Evolutionary conservation across 2,329 filamentous ascomycete species (phyloP).

Genomic region (Exophiala mesophila): DNA sequence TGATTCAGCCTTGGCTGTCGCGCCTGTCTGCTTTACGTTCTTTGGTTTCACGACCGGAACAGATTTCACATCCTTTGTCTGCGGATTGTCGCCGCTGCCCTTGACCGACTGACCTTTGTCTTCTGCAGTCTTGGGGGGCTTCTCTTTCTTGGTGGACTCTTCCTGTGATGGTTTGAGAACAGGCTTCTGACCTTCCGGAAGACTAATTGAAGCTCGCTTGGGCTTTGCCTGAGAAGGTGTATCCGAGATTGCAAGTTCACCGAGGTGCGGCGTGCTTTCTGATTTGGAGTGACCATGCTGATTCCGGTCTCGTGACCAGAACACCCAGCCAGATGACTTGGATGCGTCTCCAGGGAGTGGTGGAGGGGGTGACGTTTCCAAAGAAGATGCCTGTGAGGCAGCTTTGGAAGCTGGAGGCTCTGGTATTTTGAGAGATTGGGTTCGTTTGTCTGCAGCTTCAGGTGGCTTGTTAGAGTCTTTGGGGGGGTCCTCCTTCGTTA

Average conservation of each 20-base stretch:
- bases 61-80: slow-evolving; percentile 11
- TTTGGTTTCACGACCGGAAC: slow-evolving; percentile 26
- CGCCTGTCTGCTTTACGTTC: slow-evolving; percentile 25
- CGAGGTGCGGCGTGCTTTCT: slow-evolving; percentile 21
- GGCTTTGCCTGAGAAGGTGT: slow-evolving; percentile 24
- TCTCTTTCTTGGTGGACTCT: slow-evolving; percentile 9
- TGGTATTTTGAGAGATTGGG: slow-evolving; percentile 12
- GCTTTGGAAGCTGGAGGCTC: slow-evolving; percentile 21
- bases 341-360: slow-evolving; percentile 18
- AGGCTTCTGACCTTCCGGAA: slow-evolving; percentile 21
- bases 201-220: slow-evolving; percentile 28
- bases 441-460: background rate
- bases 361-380: slow-evolving; percentile 23
- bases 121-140: slow-evolving; percentile 5
- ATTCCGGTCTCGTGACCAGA: slow-evolving; percentile 29
- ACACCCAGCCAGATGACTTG: slow-evolving; percentile 25
- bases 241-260: slow-evolving; percentile 26
- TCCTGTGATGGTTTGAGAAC: slow-evolving; percentile 8
- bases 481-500: slow-evolving; percentile 1
- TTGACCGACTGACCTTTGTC: background rate
- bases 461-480: background rate
- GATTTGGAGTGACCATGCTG: slow-evolving; percentile 8
- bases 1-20: slow-evolving; percentile 20
- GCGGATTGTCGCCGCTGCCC: background rate
- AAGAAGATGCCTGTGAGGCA: slow-evolving; percentile 19